phyloP scores from a whole-genome alignment of 1,284 basidiomycete species.

The Sanghuangporus baumii region DNA sequence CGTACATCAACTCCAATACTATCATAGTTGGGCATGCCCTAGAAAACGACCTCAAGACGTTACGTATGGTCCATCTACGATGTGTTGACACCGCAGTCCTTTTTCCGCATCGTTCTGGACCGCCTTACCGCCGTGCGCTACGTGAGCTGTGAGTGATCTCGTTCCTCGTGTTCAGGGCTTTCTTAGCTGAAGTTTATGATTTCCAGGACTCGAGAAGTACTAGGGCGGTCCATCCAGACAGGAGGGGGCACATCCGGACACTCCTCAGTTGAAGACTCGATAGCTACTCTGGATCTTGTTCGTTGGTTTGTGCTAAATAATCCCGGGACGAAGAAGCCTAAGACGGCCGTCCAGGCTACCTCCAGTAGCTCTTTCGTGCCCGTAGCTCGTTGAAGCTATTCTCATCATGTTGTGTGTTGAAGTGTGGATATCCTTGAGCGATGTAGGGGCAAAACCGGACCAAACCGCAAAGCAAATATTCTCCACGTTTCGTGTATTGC shows the following conservation, averaged over 20 bases:
- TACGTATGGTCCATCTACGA: constrained; percentile 76
- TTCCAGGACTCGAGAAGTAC: constrained; percentile 65
- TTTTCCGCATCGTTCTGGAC: constrained; percentile 77
- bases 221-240: constrained; percentile 73
- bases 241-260: constrained; percentile 71
- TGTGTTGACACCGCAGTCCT: constrained; percentile 82
- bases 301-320: constrained; percentile 62
- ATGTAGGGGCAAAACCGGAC: neutral
- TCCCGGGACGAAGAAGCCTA: constrained; percentile 32
- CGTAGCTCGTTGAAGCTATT: neutral
- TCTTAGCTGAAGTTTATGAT: neutral
- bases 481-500: neutral
- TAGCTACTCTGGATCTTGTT: constrained; percentile 82
- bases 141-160: constrained; percentile 61
- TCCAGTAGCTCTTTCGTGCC: neutral
- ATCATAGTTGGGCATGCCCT: constrained; percentile 81
- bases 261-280: constrained; percentile 80
- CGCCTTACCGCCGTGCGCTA: constrained; percentile 73
- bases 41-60: constrained; percentile 86
- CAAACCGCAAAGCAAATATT: neutral
- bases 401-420: neutral
- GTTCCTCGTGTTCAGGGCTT: neutral
- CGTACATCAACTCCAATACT: constrained; percentile 70
- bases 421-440: neutral
- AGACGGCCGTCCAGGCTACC: neutral